Evolutionary conservation across 495 filamentous ascomycete species (phyloP).

Genomic region (Neurospora cerealis): DNA sequence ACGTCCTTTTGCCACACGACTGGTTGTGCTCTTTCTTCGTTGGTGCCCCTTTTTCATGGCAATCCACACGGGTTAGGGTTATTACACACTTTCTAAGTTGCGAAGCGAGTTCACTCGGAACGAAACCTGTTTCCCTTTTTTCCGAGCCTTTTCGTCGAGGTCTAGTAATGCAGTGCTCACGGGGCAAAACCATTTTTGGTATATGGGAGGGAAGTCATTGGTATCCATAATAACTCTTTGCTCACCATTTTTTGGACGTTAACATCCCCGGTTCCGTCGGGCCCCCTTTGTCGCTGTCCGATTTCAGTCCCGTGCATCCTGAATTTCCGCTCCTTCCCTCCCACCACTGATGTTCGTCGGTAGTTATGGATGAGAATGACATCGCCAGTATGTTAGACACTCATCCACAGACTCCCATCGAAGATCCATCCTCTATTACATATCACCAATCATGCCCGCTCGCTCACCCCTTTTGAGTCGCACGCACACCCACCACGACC

Average conservation of each 20-base stretch:
- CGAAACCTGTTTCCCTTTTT: neutral
- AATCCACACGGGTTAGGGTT: neutral
- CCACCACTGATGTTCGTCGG: neutral
- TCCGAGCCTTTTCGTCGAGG: neutral
- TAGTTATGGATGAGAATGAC: neutral
- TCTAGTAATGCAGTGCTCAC: neutral
- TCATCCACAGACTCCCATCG: neutral
- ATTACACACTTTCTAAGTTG: neutral
- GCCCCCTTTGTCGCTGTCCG: neutral
- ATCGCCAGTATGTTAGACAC: neutral
- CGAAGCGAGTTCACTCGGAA: neutral
- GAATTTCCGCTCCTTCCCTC: neutral
- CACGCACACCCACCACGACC: neutral
- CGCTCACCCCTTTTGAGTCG: neutral
- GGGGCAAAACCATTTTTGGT: neutral
- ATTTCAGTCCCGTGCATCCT: neutral
- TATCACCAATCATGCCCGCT: neutral
- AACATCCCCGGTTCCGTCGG: neutral
- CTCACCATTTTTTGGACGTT: neutral
- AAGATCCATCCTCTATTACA: neutral
- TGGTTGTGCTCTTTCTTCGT: neutral
- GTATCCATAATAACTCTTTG: neutral
- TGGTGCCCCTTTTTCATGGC: neutral
- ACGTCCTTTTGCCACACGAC: neutral
- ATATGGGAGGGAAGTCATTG: neutral